Conservation (phyloP, 1,284 basidiomycete species). For the Ceratobasidium sp. region DNA sequence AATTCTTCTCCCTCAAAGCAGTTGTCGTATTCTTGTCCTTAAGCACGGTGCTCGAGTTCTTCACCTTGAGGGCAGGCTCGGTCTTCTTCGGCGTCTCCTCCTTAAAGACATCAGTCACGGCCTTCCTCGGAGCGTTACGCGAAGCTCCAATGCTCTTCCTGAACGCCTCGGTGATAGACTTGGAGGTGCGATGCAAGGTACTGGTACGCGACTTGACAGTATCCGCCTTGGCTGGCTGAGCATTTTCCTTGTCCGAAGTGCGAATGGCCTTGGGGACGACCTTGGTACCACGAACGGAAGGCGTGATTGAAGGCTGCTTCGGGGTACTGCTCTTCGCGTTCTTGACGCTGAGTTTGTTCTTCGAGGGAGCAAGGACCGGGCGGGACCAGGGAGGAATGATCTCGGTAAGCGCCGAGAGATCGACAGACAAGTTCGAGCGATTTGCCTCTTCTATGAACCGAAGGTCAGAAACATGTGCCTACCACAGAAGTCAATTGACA, state of each 20-base stretch:
- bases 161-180: constrained; percentile 35
- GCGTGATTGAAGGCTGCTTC: background rate
- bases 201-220: constrained; percentile 33
- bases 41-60: constrained; percentile 12
- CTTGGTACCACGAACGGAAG: background rate
- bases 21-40: constrained; percentile 4
- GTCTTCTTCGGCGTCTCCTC: background rate
- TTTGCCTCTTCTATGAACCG: constrained; percentile 13
- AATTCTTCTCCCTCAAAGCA: constrained; percentile 12
- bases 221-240: constrained; percentile 7
- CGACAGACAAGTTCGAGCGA: constrained; percentile 14
- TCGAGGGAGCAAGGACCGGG: constrained; percentile 40
- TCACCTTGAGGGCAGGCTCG: constrained; percentile 10
- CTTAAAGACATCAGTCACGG: constrained; percentile 13
- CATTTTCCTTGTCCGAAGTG: constrained; percentile 27
- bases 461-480: background rate
- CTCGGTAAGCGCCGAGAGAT: constrained; percentile 19
- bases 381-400: constrained; percentile 38
- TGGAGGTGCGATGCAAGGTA: constrained; percentile 27
- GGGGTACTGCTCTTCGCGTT: background rate
- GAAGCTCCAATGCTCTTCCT: constrained; percentile 37
- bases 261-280: background rate
- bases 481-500: background rate
- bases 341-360: constrained; percentile 13
- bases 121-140: constrained; percentile 7